A percentile compares a stretch with the other conserved stretches of the same genome.
phyloP scores from a whole-genome alignment of 2,329 filamentous ascomycete species.

The Chaetomium olivaceum region DNA sequence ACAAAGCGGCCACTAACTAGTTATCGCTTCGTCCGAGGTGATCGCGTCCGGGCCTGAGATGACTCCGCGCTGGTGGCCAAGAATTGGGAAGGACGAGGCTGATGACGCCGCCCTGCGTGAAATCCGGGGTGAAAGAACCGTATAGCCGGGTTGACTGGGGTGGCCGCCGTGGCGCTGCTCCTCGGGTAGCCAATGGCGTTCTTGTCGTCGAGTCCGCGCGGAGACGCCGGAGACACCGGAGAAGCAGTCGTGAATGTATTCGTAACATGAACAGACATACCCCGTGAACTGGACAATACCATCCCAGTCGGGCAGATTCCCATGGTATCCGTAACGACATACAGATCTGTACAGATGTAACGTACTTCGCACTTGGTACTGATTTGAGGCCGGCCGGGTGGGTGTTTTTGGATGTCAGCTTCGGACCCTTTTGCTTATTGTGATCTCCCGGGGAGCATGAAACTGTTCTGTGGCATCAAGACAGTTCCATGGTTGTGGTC shows the following conservation, averaged over 20 bases:
- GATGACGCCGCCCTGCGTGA: slow-evolving; percentile 1
- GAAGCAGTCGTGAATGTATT: not conserved
- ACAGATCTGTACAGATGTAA: no score
- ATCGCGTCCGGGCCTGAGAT: not conserved
- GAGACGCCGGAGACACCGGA: slow-evolving; percentile 15
- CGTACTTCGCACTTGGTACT: not conserved
- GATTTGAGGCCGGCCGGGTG: not conserved
- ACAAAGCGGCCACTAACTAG: not conserved
- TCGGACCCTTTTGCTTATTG: not conserved
- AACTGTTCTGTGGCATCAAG: not conserved
- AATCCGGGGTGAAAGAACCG: slow-evolving; percentile 16
- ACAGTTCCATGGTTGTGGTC: slow-evolving; percentile 19
- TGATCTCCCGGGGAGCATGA: not conserved
- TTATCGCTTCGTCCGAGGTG: not conserved
- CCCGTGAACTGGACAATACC: not conserved
- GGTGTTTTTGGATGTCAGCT: not conserved
- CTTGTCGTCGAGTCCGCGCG: not conserved
- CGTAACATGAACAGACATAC: no score
- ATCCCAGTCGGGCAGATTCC: not conserved
- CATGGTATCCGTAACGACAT: no score
- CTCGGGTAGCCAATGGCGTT: slow-evolving; percentile 5
- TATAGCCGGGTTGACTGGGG: slow-evolving; percentile 4
- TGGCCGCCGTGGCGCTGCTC: not conserved
- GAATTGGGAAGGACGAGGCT: not conserved
- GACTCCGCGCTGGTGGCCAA: not conserved